Conservation (phyloP, 345 rosid species). For the Stellera chamaejasme region DNA sequence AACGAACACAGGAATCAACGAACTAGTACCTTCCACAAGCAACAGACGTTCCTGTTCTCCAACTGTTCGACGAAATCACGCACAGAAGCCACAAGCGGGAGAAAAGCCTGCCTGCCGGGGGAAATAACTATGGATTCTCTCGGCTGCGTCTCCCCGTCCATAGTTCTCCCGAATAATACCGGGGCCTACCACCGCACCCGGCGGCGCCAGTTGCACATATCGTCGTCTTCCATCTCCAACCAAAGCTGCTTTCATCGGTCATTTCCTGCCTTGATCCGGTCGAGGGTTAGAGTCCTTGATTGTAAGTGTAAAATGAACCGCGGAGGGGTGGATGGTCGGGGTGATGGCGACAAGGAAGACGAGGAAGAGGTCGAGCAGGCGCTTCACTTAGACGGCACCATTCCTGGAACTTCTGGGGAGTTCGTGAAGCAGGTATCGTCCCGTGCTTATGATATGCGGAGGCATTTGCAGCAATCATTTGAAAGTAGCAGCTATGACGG, state of each 20-base stretch:
- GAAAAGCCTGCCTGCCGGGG: neutral
- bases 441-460: constrained; percentile 95
- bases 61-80: neutral
- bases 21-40: too few species aligned
- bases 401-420: constrained; percentile 78
- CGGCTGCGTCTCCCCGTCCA: constrained; percentile 59
- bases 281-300: constrained; percentile 19
- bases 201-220: constrained; percentile 25
- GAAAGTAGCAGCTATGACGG: constrained; percentile 94
- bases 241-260: constrained; percentile 16
- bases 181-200: constrained; percentile 16
- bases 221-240: constrained; percentile 24
- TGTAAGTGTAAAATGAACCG: constrained; percentile 43
- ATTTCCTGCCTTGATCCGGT: constrained; percentile 15
- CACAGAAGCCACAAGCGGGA: neutral
- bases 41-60: neutral
- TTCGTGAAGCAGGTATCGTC: constrained; percentile 82
- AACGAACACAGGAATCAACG: too few species aligned
- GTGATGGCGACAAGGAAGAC: constrained; percentile 28
- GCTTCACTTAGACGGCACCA: constrained; percentile 84
- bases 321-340: constrained; percentile 17
- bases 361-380: constrained; percentile 76
- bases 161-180: constrained; percentile 57
- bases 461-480: constrained; percentile 71
- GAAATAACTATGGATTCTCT: constrained; percentile 52